Conservation (phyloP, 2,329 filamentous ascomycete genomes). For the Xylariomycetidae sp. region DNA sequence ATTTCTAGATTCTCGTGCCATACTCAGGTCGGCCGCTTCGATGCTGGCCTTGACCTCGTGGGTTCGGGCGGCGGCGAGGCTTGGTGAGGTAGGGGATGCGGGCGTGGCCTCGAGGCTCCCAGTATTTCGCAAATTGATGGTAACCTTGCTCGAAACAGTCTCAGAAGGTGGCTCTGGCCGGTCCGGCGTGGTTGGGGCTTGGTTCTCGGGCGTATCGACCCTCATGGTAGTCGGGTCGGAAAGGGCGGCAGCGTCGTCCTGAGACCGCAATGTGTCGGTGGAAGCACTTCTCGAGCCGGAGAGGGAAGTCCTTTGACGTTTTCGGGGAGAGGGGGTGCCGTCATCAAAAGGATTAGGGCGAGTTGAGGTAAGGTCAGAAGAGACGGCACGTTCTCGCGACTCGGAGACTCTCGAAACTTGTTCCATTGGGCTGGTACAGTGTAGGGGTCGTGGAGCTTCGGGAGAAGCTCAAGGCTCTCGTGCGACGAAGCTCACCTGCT, state of each 20-base stretch:
- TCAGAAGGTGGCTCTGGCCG: constrained; percentile 31
- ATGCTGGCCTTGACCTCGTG: constrained; percentile 39
- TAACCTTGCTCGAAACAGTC: constrained; percentile 53
- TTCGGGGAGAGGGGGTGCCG: constrained; percentile 50
- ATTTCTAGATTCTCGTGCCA: constrained; percentile 22
- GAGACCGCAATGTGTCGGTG: constrained; percentile 36
- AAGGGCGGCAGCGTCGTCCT: constrained; percentile 23
- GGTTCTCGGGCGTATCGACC: constrained; percentile 33
- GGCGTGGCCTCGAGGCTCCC: constrained; percentile 35
- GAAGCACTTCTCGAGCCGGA: constrained; percentile 52
- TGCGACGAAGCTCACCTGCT: constrained; percentile 50
- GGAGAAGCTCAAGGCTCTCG: constrained; percentile 40
- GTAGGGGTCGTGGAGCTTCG: constrained; percentile 41
- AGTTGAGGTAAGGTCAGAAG: constrained; percentile 58
- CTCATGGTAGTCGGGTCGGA: constrained; percentile 35
- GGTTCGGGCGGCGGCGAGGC: constrained; percentile 16
- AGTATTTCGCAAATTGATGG: constrained; percentile 53
- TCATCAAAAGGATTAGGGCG: constrained; percentile 63
- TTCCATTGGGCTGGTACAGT: constrained; percentile 49
- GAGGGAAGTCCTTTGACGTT: constrained; percentile 57
- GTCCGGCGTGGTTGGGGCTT: constrained; percentile 37
- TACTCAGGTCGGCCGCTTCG: constrained; percentile 39
- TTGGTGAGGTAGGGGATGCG: constrained; percentile 40
- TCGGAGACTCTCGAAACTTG: constrained; percentile 44
- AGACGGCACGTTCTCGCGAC: constrained; percentile 54